Evolutionary conservation across 768 basidiomycete species (phyloP).

Genomic region (Leccinum disarticulatum): DNA sequence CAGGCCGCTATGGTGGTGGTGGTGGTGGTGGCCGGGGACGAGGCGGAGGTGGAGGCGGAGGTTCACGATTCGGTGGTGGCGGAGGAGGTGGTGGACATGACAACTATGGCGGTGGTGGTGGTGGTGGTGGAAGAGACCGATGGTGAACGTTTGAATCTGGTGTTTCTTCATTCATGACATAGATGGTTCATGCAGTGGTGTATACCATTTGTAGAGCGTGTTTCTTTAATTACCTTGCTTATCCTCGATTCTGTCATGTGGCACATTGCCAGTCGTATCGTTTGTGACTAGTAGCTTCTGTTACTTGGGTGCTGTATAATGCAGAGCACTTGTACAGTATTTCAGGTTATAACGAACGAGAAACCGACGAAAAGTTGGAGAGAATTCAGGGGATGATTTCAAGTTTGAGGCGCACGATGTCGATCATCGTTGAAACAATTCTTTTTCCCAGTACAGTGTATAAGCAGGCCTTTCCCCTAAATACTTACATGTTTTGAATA

Average conservation of each 20-base stretch:
- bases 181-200: slow-evolving; percentile 22
- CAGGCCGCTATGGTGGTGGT: slow-evolving; percentile 58
- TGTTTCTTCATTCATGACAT: slow-evolving; percentile 11
- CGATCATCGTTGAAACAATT: too few relatives aligned
- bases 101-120: slow-evolving; percentile 13
- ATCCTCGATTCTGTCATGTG: neutral
- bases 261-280: neutral
- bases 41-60: slow-evolving; percentile 24
- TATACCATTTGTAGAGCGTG: slow-evolving; percentile 27
- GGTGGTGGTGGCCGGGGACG: slow-evolving; percentile 26
- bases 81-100: slow-evolving; percentile 28
- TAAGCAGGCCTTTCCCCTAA: neutral
- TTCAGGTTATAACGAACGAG: too few relatives aligned
- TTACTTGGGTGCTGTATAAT: neutral
- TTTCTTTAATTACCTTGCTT: neutral
- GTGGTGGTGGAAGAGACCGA: slow-evolving; percentile 21
- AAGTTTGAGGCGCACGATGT: too few relatives aligned
- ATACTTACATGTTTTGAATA: neutral
- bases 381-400: too few relatives aligned
- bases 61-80: slow-evolving; percentile 24
- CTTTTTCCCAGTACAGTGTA: too few relatives aligned
- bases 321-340: too few relatives aligned
- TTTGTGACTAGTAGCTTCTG: neutral
- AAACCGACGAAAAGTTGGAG: too few relatives aligned
- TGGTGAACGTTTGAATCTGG: slow-evolving; percentile 17